Base-by-base conservation (phyloP, 2,329 filamentous ascomycete genomes). In the Rosellinia necatrix region DNA sequence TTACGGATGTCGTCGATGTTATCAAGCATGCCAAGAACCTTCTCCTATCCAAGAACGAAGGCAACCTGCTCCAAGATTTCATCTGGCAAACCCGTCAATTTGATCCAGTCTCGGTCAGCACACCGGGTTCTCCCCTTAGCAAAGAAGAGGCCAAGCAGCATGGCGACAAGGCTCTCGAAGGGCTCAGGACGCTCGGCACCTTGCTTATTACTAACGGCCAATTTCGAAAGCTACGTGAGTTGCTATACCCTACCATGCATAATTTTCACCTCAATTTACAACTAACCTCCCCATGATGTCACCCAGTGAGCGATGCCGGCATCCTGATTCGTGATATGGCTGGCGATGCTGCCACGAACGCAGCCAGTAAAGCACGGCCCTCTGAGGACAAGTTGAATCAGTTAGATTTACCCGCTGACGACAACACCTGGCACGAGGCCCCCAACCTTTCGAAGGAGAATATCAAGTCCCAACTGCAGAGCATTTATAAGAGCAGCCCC, bases 191-290 rank as follows among this genome's bases (percentile, higher is more conserved):
- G 3, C 80, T 99, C 1, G 94, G 93, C 48, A 92, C 89, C 15
- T 80, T 99, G 54, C 78, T 97, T 66, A 89, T 97, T 68, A 96
- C 92, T 67, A 99, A 99, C 68, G 94, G 94, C 64, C 92, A 97
- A 72, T 97, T 96, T 81, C 85, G 92, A 65, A 96, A 96, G 78
- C 84, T 96, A 29, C 75, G 89, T 88, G 83, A 73, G 88, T 84
- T 7, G 43, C 2, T 30, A 12, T 3, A 2, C 7, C 2, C 6
- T 12, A 5, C 6, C 13, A 27, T 27, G 13, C 37, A 13, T 42
- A 17, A 42, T 17, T 13, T 15, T 42, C n/a, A 3, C n/a, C n/a
- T n/a, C n/a, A n/a, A n/a, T n/a, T n/a, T n/a, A n/a, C n/a, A n/a
- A n/a, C n/a, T n/a, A n/a, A n/a, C n/a, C n/a, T n/a, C n/a, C 3